phyloP scores from a whole-genome alignment of 1,284 basidiomycete species.

The Ustilago sp. region DNA sequence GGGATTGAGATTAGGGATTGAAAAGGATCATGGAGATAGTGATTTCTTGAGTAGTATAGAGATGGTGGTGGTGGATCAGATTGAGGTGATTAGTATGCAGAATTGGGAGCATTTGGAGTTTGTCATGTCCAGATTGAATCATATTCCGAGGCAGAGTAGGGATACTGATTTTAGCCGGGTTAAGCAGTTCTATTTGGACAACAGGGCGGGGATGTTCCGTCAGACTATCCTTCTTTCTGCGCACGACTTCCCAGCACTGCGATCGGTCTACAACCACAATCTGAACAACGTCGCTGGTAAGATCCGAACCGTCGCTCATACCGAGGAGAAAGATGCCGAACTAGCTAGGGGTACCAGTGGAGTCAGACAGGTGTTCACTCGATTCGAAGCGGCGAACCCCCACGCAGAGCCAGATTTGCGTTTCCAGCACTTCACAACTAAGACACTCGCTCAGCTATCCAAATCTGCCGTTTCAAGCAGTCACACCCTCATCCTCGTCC shows the following conservation, averaged over 20 bases:
- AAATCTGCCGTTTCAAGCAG: constrained; percentile 91
- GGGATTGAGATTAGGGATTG: constrained; percentile 88
- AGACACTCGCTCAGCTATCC: constrained; percentile 82
- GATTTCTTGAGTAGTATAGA: constrained; percentile 96
- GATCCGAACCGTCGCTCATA: constrained; percentile 67
- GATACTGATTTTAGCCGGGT: constrained; percentile 96
- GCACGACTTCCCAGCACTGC: constrained; percentile 88
- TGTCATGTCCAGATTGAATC: constrained; percentile 84
- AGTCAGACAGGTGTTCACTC: constrained; percentile 76
- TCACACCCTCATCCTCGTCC: constrained; percentile 88
- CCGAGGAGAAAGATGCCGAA: constrained; percentile 22
- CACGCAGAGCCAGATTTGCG: constrained; percentile 87
- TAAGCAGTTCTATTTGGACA: constrained; percentile 97
- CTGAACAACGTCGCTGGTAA: constrained; percentile 89
- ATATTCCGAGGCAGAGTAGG: constrained; percentile 89
- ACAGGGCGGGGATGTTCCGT: constrained; percentile 80
- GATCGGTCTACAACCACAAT: constrained; percentile 79
- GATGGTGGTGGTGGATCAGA: constrained; percentile 89
- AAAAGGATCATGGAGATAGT: constrained; percentile 81
- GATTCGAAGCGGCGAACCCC: constrained; percentile 80
- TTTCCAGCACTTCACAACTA: constrained; percentile 85
- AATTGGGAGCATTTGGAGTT: constrained; percentile 99
- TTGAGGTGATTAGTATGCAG: constrained; percentile 95
- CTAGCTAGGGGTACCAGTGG: constrained; percentile 50
- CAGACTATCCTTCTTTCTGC: constrained; percentile 90